Conservation (phyloP, 2,329 filamentous ascomycete genomes). For the Aspergillus sergii region DNA sequence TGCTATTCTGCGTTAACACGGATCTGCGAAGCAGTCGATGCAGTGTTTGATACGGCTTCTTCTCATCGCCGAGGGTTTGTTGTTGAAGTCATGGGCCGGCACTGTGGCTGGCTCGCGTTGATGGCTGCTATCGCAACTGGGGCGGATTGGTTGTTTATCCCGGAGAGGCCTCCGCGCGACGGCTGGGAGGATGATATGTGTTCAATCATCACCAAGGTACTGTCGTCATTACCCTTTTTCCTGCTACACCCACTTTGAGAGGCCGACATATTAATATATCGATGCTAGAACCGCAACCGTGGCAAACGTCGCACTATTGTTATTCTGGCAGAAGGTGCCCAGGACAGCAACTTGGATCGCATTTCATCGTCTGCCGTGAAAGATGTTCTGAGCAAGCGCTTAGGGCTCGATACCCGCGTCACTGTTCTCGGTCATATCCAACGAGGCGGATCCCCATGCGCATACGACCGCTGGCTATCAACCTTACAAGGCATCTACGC, state of each 20-base stretch:
- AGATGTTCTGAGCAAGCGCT: conserved; percentile 77
- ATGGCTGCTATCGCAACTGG: conserved; percentile 95
- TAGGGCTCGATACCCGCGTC: conserved; percentile 87
- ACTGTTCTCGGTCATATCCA: conserved; percentile 98
- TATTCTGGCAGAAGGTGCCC: conserved; percentile 93
- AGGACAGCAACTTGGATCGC: conserved; percentile 79
- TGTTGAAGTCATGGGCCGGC: conserved; percentile 96
- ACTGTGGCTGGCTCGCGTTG: conserved; percentile 95
- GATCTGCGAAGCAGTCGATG: conserved; percentile 95
- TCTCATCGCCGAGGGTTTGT: conserved; percentile 97
- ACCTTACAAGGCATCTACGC: conserved; percentile 94
- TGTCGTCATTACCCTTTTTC: not conserved
- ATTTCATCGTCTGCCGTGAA: conserved; percentile 83
- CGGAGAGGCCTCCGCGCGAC: conserved; percentile 83
- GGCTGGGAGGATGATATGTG: conserved; percentile 93
- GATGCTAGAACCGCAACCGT: conserved; percentile 70
- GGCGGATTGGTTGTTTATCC: conserved; percentile 95
- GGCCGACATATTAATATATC: not conserved
- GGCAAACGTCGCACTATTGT: conserved; percentile 98
- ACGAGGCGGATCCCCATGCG: conserved; percentile 86
- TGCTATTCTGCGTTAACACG: conserved; percentile 91
- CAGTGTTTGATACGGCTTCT: conserved; percentile 88
- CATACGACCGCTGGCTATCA: conserved; percentile 90
- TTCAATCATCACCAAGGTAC: conserved; percentile 70
- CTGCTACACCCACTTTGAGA: not conserved